Conservation (phyloP, 257 asterid genomes). For the Solanum paucissectum region DNA sequence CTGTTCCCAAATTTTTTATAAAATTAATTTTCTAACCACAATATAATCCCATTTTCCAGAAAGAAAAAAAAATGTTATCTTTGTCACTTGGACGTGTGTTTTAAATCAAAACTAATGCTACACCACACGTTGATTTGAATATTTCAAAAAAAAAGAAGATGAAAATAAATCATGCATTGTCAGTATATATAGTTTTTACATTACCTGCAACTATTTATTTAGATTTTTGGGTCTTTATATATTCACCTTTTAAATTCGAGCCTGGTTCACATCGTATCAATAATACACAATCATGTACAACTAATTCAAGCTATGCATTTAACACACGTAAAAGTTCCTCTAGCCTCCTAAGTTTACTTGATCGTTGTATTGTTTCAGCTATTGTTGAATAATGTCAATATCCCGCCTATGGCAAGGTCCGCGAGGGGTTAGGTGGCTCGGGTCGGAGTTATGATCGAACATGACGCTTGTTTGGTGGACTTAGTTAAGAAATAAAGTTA, state of each 20-base stretch:
- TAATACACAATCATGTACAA: not conserved
- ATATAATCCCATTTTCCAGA: not conserved
- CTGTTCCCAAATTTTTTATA: not conserved
- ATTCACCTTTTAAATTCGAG: too few relatives aligned
- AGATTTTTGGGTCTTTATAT: too few relatives aligned
- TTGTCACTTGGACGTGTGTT: not conserved
- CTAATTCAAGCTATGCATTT: not conserved
- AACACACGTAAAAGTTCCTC: not conserved
- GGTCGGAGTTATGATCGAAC: too few relatives aligned
- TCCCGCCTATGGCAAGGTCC: too few relatives aligned
- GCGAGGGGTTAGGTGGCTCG: rapidly evolving
- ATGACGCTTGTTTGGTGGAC: too few relatives aligned
- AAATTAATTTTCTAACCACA: not conserved
- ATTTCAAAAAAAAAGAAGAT: not conserved
- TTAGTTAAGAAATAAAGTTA: too few relatives aligned
- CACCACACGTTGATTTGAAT: not conserved
- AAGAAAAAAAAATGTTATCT: not conserved
- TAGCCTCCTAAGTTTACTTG: too few relatives aligned
- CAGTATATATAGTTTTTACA: not conserved
- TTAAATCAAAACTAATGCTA: not conserved
- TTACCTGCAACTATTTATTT: not conserved
- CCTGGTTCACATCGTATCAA: too few relatives aligned
- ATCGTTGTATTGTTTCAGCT: too few relatives aligned
- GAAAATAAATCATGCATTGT: not conserved
- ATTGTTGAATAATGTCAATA: too few relatives aligned